Conservation (phyloP, 208 protist species). For the Crithidia bombi region DNA sequence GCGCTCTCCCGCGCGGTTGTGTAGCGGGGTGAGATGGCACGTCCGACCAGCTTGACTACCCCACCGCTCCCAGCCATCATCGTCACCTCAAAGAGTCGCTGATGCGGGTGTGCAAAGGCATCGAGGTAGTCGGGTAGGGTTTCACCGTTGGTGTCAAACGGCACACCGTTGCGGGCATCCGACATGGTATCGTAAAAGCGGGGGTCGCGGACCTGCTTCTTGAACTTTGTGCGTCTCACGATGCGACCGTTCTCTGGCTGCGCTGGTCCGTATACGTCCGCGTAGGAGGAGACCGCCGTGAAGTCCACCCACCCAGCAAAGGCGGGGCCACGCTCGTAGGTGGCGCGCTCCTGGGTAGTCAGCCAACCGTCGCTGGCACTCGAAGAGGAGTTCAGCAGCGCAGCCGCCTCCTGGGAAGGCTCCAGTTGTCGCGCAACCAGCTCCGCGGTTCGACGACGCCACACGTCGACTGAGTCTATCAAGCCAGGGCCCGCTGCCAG, state of each 20-base stretch:
- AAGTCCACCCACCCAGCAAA: conserved; percentile 62
- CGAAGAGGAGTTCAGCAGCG: not conserved
- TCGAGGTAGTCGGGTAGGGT: conserved; percentile 56
- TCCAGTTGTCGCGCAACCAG: conserved; percentile 41
- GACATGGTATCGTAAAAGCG: conserved; percentile 81
- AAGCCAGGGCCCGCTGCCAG: conserved; percentile 59
- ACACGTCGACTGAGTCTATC: conserved; percentile 56
- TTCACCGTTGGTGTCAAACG: conserved; percentile 67
- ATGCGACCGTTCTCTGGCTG: conserved; percentile 67
- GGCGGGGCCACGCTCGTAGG: conserved; percentile 57
- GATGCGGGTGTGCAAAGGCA: conserved; percentile 48
- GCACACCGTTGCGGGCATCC: conserved; percentile 80
- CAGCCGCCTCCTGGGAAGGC: conserved; percentile 19
- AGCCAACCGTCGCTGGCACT: conserved; percentile 63
- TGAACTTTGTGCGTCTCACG: conserved; percentile 63
- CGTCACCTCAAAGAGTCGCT: conserved; percentile 79
- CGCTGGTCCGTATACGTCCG: conserved; percentile 62
- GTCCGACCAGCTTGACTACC: conserved; percentile 51
- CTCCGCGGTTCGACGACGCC: conserved; percentile 50
- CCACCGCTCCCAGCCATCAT: conserved; percentile 42
- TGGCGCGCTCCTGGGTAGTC: conserved; percentile 37
- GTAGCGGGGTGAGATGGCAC: conserved; percentile 66
- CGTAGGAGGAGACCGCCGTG: conserved; percentile 34
- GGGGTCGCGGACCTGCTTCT: conserved; percentile 68
- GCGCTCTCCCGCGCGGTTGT: conserved; percentile 70